Evolutionary conservation across 257 asterid genomes (phyloP).

Genomic region (Prunella vulgaris): DNA sequence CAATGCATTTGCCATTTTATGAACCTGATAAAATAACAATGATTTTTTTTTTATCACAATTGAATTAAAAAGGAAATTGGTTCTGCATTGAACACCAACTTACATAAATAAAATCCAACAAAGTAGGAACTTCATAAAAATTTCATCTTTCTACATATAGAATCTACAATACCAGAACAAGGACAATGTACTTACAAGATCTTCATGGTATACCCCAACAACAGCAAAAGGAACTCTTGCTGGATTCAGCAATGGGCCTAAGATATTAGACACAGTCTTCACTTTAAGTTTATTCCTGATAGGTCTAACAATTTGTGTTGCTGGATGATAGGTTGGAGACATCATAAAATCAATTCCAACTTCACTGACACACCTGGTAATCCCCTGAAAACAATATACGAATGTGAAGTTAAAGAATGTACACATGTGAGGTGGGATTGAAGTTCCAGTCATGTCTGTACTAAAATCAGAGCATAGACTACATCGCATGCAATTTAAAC

Average conservation of each 20-base stretch:
- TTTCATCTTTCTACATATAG: no score
- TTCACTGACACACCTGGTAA: constrained; percentile 48
- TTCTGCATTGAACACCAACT: no score
- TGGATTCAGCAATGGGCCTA: constrained; percentile 74
- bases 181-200: constrained; percentile 39
- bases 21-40: constrained; percentile 35
- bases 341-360: constrained; percentile 75
- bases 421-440: no score
- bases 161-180: background rate
- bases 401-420: no score
- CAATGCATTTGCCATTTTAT: constrained; percentile 62
- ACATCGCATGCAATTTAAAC: background rate
- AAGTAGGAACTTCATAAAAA: background rate
- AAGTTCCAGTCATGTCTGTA: no score
- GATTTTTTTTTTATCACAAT: no score
- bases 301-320: constrained; percentile 66
- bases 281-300: constrained; percentile 62
- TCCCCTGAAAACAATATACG: constrained; percentile 37
- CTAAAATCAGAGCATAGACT: no score
- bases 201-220: constrained; percentile 63
- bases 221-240: constrained; percentile 66
- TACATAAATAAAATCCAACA: no score
- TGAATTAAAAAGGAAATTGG: no score
- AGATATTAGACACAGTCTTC: constrained; percentile 60
- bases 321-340: constrained; percentile 63